Evolutionary conservation across 1,284 basidiomycete genomes (phyloP), one percentile per base, ranked within the genome.

Genomic region (Ustilago bromivora): DNA sequence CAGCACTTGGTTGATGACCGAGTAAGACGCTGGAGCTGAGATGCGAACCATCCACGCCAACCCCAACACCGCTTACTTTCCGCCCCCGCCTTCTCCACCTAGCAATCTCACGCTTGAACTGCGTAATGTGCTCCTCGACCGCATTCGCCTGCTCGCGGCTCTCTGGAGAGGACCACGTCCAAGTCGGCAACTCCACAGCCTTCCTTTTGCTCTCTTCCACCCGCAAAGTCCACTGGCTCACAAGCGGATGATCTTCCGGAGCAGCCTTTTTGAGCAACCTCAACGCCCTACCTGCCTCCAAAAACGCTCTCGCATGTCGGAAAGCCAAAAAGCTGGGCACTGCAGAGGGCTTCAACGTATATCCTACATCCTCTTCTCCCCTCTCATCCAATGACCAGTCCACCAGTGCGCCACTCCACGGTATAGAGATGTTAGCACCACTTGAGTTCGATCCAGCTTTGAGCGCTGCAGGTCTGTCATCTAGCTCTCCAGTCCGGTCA

Each of bases 301-400:
- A 53, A 12, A 81, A 73, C 2, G 76, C 65, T 38, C 80, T 62
- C 1, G 80, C 80, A 31, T 59, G 46, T 7, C 71, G 54, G 17
- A 79, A 67, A 2, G 62, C 57, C 23, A 82, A 35, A 53, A 81
- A 80, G 36, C 69, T 67, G 0, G 80, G 80, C 3, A 82, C 66
- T 0, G 75, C 72, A 4, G 70, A 69, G 9, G 79, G 80, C 32
- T 76, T 76, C 19, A 81, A 67, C 1, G 71, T 74, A 23, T 80
- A 82, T 0, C 76, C 80, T 15, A 81, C 66, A 54, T 82, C 80
- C 43, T 76, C 71, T 31, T 82, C 79, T 3, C 76, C 77, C 38
- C 76, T 51, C 35, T 79, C 79, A 31, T 82, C 80, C 17, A 74
- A 57, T 17, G 66, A 74, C 78, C 79, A 78, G 23, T 79, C 76